A percentile compares a stretch with the other conserved stretches of the same genome.
phyloP scores from a whole-genome alignment of 805 yeast genomes.

The Candida sithepensis region DNA sequence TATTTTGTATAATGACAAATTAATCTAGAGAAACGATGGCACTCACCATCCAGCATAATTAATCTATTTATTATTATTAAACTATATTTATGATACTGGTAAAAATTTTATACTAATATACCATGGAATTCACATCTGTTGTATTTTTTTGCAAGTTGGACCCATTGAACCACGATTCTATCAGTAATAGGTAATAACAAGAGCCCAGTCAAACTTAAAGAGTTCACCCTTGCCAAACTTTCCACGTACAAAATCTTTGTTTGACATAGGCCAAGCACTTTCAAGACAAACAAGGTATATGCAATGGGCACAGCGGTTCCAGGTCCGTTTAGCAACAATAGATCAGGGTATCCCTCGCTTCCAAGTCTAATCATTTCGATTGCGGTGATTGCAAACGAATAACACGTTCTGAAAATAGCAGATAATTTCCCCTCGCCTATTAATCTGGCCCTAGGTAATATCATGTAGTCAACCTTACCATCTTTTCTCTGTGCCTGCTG shows the following conservation, averaged over 20 bases:
- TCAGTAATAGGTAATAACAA: constrained; percentile 69
- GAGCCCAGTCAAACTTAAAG: constrained; percentile 72
- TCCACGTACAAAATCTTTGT: constrained; percentile 77
- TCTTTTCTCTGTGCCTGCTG: constrained; percentile 31
- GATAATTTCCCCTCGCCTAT: constrained; percentile 34
- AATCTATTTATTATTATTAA: too few species aligned
- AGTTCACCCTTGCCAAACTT: constrained; percentile 76
- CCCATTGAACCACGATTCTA: constrained; percentile 90
- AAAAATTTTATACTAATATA: constrained; percentile 52
- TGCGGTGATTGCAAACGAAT: constrained; percentile 28
- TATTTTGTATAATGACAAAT: too few species aligned
- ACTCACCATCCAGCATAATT: too few species aligned
- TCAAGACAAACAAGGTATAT: constrained; percentile 48
- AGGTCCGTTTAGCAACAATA: constrained; percentile 65
- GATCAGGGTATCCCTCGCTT: constrained; percentile 21
- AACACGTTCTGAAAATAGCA: constrained; percentile 32
- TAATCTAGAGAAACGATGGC: too few species aligned
- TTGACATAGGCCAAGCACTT: constrained; percentile 40
- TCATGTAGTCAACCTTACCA: constrained; percentile 19
- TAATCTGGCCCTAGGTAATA: constrained; percentile 32
- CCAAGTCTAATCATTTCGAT: constrained; percentile 7
- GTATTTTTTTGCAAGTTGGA: constrained; percentile 46
- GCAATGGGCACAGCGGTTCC: constrained; percentile 76
- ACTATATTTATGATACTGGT: too few species aligned
- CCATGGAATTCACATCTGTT: constrained; percentile 73